These are phyloP conservation scores for Spencermartinsiella europaea DNA, from an alignment of 805 yeast genomes.

Conservation along the genomic window DNA sequence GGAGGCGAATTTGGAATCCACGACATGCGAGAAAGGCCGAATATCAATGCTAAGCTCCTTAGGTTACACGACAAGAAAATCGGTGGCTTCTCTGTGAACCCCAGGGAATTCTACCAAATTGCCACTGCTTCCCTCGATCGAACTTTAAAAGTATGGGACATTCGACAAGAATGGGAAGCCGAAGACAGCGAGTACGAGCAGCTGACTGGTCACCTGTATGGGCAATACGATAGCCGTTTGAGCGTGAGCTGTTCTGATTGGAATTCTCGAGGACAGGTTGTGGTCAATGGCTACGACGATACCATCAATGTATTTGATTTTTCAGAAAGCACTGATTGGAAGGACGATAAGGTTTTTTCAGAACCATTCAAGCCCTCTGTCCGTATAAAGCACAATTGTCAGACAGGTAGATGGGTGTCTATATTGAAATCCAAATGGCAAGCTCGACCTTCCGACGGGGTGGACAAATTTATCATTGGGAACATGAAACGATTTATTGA, in stretches of 20 bases:
- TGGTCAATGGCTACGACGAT: conserved; percentile 92
- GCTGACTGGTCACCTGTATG: conserved; percentile 46
- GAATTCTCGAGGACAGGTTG: conserved; percentile 61
- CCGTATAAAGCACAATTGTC: conserved; percentile 82
- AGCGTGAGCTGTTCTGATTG: conserved; percentile 85
- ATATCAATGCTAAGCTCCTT: conserved; percentile 32
- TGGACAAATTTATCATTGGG: conserved; percentile 83
- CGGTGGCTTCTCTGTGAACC: conserved; percentile 82
- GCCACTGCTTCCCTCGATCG: conserved; percentile 90
- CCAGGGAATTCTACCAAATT: conserved; percentile 54
- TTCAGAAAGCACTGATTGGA: conserved; percentile 24
- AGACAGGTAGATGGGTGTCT: conserved; percentile 95
- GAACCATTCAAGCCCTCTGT: conserved; percentile 52
- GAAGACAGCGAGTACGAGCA: conserved; percentile 16
- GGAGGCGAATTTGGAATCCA: conserved; percentile 73
- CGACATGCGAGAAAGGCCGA: conserved; percentile 53
- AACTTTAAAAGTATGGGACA: conserved; percentile 80
- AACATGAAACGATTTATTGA: conserved; percentile 90
- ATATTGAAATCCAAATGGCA: conserved; percentile 90
- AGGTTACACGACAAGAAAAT: conserved; percentile 85
- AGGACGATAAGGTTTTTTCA: conserved; percentile 4
- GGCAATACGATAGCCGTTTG: conserved; percentile 65
- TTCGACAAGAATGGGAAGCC: conserved; percentile 42
- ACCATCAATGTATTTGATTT: conserved; percentile 68
- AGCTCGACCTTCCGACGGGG: conserved; percentile 56